Evolutionary conservation across 106 monocot species (phyloP), one percentile per base, ranked within the genome.

Genomic region (Dendrobium catenatum): DNA sequence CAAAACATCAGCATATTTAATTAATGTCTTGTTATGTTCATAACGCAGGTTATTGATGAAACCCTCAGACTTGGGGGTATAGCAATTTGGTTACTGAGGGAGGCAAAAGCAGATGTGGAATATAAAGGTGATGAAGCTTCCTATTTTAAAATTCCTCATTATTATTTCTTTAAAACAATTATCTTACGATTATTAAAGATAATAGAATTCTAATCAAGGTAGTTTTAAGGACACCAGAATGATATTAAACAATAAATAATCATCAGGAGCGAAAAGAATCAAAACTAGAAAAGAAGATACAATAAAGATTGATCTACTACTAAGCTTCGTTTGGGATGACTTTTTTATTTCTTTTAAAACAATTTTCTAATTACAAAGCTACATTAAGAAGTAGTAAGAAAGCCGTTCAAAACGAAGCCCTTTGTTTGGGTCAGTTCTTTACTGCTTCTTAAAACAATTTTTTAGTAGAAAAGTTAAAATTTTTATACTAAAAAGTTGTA

Each of bases 11-110:
- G 24, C 24, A 78, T 78, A 78, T 78, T 4, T 55, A 16, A 31
- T 51, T 29, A 26, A 47, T 4, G 51, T 31, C 54, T 77, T 2
- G 49, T 77, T 1, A 19, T 18, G 24, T 15, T 19, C 17, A 4
- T 17, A 72, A 18, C 67, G 78, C 85, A 88, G 88, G 88, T 88
- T 24, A 80, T 88, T 55, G 82, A 85, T 82, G 88, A 88, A 84
- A 88, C 85, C 18, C 85, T 88, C 72, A 85, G 88, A 73, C 82
- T 88, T 58, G 88, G 85, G 33, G 88, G 88, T 0, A 82, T 88
- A 40, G 87, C 87, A 47, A 88, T 88, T 74, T 88, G 85, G 88
- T 64, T 85, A 40, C 46, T 85, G 82, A 88, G 88, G 55, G 87
- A 87, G 67, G 84, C 87, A 67, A 87, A 55, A 79, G 84, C 64